Conservation (phyloP, 108 stramenopile genomes). For the Pseudonitzschia delicatissima region DNA sequence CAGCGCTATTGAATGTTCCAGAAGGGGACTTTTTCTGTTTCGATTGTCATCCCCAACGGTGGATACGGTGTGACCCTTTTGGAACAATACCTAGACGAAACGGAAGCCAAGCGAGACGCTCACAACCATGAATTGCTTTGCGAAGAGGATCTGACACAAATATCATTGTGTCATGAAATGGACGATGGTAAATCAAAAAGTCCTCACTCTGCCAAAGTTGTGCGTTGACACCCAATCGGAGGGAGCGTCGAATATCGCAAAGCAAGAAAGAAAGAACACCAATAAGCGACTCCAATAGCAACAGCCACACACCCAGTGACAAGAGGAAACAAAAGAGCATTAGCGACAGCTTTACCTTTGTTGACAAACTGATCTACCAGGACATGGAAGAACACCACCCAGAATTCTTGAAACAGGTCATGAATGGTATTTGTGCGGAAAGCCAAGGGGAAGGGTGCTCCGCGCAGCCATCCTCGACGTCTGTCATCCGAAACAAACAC, state of each 20-base stretch:
- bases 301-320: not conserved
- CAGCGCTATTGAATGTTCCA: conserved; percentile 40
- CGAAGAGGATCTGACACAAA: too few relatives aligned
- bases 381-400: conserved; percentile 12
- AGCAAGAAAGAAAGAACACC: not conserved
- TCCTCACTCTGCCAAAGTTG: too few relatives aligned
- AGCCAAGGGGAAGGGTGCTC: conserved; percentile 3
- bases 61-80: conserved; percentile 28
- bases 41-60: conserved; percentile 46
- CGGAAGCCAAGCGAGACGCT: not conserved
- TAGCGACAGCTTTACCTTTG: not conserved
- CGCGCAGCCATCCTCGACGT: conserved; percentile 24
- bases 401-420: not conserved
- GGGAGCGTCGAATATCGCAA: not conserved
- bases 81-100: conserved; percentile 48
- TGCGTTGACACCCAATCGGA: too few relatives aligned
- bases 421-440: not conserved
- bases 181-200: not conserved
- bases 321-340: not conserved
- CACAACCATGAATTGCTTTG: not conserved
- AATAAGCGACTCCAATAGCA: not conserved
- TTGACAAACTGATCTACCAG: conserved; percentile 1
- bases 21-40: conserved; percentile 54
- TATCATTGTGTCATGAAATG: not conserved
- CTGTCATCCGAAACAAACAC: conserved; percentile 8